Evolutionary conservation across 345 rosid species (phyloP), one percentile per base, ranked within the genome.

Genomic region (Eucalyptus rudis): DNA sequence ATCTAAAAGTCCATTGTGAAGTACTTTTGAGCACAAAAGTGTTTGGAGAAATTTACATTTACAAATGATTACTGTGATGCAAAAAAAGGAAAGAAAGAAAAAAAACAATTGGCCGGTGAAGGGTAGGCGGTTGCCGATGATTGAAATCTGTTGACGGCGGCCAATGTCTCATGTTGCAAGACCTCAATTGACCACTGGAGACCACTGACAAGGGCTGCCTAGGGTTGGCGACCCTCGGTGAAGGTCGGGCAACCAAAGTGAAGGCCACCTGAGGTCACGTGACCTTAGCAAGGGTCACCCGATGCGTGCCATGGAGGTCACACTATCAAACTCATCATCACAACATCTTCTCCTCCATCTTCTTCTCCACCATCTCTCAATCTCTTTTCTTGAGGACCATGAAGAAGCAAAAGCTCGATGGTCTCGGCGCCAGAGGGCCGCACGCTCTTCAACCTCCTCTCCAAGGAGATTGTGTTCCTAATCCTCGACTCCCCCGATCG

Each of bases 391-490:
- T 13, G 12, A 14, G 5, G 29, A 84, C 51, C 50, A 94, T 91
- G 93, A 93, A 94, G 93, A 94, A 54, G 86, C 93, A 66, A 80
- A 94, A 89, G 85, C 25, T 14, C 79, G 10, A 52, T 17, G 11
- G 7, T 52, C 24, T 19, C 25, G 8, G 62, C 50, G 2, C 16
- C 20, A 44, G 14, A 44, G 58, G 47, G 27, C 86, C 22, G 10
- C 58, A 89, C 90, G 66, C 88, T 88, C 88, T 93, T 96, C 86
- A 90, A 94, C 91, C 91, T 91, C 49, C 91, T 95, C 17, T 91
- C 95, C 10, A 95, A 94, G 45, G 96, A 95, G 91, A 91, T 94
- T 89, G 90, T 94, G 76, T 94, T 95, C 93, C 13, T 88, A 3
- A 91, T 96, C 92, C 86, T 96, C 16, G 93, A 96, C 89, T 90